These are phyloP conservation scores for Ascochyta rabiei DNA, from an alignment of 2,329 filamentous ascomycete species.

Conservation along the genomic window DNA sequence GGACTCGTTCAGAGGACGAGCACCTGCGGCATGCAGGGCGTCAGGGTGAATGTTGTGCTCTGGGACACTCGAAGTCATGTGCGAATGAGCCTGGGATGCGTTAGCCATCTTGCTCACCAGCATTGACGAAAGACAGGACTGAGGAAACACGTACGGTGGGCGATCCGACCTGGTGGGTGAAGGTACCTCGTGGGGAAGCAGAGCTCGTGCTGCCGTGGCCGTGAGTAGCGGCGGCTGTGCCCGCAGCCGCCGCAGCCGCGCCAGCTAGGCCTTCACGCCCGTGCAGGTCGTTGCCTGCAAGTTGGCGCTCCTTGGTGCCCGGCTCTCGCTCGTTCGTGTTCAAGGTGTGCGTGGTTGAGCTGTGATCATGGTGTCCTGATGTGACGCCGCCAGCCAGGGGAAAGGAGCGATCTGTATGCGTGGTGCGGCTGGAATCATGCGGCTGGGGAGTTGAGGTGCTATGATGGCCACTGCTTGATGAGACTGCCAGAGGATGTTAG, in stretches of 20 bases:
- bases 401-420: slow-evolving; percentile 41
- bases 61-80: slow-evolving; percentile 7
- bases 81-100: neutral
- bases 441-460: slow-evolving; percentile 7
- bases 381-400: slow-evolving; percentile 45
- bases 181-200: neutral
- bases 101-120: neutral
- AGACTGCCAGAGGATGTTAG: neutral
- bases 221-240: slow-evolving; percentile 1
- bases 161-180: neutral
- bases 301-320: slow-evolving; percentile 29
- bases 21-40: slow-evolving; percentile 11
- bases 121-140: neutral
- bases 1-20: slow-evolving; percentile 3
- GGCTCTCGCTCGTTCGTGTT: slow-evolving; percentile 17
- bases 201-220: neutral
- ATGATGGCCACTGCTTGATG: neutral
- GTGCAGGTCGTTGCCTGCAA: slow-evolving; percentile 20
- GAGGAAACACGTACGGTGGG: neutral
- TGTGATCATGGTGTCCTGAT: slow-evolving; percentile 10
- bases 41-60: slow-evolving; percentile 17
- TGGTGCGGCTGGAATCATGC: slow-evolving; percentile 17
- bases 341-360: neutral
- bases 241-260: slow-evolving; percentile 31
- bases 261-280: slow-evolving; percentile 38